Percentiles rank a stretch among this genome's conserved stretches.
phyloP scores from a whole-genome alignment of 176 grass and related monocot species.

The Secale cereale region DNA sequence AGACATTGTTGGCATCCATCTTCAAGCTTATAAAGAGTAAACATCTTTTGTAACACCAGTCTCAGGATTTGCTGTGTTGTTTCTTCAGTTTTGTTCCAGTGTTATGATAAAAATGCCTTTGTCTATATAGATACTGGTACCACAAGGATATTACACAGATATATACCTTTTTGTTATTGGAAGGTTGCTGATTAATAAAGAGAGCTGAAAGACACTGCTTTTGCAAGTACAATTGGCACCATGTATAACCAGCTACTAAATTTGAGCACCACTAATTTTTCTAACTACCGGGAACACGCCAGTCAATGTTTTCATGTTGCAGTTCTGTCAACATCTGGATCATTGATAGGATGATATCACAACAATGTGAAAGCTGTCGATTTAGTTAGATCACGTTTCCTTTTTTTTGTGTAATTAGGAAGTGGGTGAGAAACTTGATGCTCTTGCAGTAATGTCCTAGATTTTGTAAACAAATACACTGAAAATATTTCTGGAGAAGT shows the following conservation, averaged over 20 bases:
- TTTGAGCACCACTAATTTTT: not conserved
- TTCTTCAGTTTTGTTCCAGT: not conserved
- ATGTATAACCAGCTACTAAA: slow-evolving; percentile 10
- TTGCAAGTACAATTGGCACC: not conserved
- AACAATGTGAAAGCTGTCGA: not conserved
- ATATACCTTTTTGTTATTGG: not conserved
- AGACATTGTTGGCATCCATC: not conserved
- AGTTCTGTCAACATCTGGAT: slow-evolving; percentile 2
- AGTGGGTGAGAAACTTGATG: slow-evolving; percentile 3
- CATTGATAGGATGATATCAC: not conserved
- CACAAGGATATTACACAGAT: not conserved
- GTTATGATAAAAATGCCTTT: not conserved
- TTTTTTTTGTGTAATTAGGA: not conserved
- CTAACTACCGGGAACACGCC: not conserved
- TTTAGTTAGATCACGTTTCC: slow-evolving; percentile 21
- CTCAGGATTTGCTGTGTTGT: not conserved
- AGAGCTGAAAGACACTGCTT: not conserved
- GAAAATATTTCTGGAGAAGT: not conserved
- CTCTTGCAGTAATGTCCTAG: not conserved
- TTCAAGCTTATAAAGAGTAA: slow-evolving; percentile 10
- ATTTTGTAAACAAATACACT: not conserved
- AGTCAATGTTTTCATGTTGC: not conserved
- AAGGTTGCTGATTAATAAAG: not conserved
- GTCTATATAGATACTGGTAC: not conserved
- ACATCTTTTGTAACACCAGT: not conserved